These are phyloP conservation scores for Pseudodiploospora longispora DNA, from an alignment of 2,329 filamentous ascomycete species.

Conservation along the genomic window DNA sequence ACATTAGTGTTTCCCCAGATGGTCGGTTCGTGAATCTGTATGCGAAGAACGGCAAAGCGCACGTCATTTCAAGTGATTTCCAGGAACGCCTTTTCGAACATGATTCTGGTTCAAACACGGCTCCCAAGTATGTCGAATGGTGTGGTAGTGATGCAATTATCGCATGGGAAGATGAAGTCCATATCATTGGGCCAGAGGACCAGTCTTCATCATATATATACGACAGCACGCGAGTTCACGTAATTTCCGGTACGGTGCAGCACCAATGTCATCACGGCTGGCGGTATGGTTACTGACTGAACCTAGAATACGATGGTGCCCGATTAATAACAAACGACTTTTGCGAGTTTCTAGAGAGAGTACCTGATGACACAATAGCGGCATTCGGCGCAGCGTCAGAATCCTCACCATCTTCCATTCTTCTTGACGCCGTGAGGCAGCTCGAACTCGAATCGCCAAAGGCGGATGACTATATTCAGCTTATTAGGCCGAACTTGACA, in stretches of 20 bases:
- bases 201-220: slow-evolving; percentile 75
- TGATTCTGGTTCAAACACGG: slow-evolving; percentile 75
- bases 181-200: slow-evolving; percentile 80
- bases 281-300: slow-evolving; percentile 7
- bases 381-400: slow-evolving; percentile 85
- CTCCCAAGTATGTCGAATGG: slow-evolving; percentile 86
- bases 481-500: slow-evolving; percentile 78
- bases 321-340: slow-evolving; percentile 83
- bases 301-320: slow-evolving; percentile 67
- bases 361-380: slow-evolving; percentile 76
- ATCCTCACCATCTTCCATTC: slow-evolving; percentile 81
- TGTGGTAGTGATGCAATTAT: slow-evolving; percentile 93
- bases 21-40: slow-evolving; percentile 85
- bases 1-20: slow-evolving; percentile 85
- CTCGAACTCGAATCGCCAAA: slow-evolving; percentile 92
- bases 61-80: slow-evolving; percentile 93
- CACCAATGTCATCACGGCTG: background rate
- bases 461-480: slow-evolving; percentile 93
- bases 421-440: slow-evolving; percentile 86
- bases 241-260: slow-evolving; percentile 61
- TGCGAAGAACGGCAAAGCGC: slow-evolving; percentile 73
- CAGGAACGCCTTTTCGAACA: slow-evolving; percentile 89
- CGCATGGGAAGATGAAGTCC: slow-evolving; percentile 96
- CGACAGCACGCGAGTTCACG: slow-evolving; percentile 79
- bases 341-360: slow-evolving; percentile 96